Evolutionary conservation across 768 basidiomycete species (phyloP).

Genomic region (Mycena filopes): DNA sequence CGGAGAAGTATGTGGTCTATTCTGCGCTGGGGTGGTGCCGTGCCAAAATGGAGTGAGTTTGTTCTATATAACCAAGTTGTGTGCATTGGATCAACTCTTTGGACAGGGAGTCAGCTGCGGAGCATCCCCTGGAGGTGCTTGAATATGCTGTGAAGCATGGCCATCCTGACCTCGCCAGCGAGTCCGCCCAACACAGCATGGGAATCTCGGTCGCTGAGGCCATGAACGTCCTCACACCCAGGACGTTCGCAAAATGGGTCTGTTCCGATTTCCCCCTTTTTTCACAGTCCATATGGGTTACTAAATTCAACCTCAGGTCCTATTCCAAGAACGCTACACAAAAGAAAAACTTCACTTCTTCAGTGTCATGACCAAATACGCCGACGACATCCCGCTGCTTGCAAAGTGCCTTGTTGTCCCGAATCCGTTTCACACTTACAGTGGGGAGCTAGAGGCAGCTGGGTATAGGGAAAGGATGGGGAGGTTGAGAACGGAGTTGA

Average conservation of each 20-base stretch:
- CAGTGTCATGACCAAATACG: neutral
- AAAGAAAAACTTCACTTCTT: neutral
- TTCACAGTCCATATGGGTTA: no score
- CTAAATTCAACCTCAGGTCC: neutral
- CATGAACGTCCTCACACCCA: neutral
- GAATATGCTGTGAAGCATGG: neutral
- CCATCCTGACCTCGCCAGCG: conserved; percentile 1
- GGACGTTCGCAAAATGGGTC: conserved; percentile 3
- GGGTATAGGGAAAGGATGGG: neutral
- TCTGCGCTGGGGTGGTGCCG: conserved; percentile 5
- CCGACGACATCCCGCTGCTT: neutral
- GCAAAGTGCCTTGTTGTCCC: neutral
- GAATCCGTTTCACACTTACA: neutral
- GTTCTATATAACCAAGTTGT: neutral
- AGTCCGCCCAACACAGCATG: conserved; percentile 9
- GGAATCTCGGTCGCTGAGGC: neutral
- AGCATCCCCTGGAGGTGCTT: conserved; percentile 4
- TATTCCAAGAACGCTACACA: neutral
- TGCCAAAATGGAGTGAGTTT: conserved; percentile 17
- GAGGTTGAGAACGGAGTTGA: neutral
- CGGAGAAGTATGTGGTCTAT: conserved; percentile 39
- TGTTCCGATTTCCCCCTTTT: neutral
- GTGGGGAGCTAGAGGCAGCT: neutral
- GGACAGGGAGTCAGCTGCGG: neutral
- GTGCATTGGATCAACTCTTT: no score